Evolutionary conservation across 2,329 filamentous ascomycete genomes (phyloP).

Genomic region (Microcyclosporella mali): DNA sequence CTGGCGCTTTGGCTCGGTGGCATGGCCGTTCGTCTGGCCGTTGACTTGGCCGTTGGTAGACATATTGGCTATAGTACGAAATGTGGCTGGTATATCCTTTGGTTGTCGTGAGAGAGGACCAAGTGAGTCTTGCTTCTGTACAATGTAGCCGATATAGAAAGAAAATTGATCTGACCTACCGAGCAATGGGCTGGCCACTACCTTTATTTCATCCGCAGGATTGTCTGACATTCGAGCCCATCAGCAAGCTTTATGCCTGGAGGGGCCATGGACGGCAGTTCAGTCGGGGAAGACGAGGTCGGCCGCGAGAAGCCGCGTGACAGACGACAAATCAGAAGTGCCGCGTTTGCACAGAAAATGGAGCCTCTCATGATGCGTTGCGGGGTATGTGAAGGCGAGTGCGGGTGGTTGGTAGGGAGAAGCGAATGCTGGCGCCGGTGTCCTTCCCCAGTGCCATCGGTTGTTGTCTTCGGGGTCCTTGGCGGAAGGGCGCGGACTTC

Average conservation of each 20-base stretch:
- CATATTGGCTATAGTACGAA: too few relatives aligned
- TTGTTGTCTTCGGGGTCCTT: not conserved
- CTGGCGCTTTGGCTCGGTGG: slow-evolving; percentile 22
- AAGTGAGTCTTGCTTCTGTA: too few relatives aligned
- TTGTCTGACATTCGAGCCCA: too few relatives aligned
- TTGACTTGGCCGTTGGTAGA: too few relatives aligned
- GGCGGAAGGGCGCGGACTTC: not conserved
- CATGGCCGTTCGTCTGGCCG: too few relatives aligned
- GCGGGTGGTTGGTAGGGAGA: not conserved
- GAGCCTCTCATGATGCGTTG: not conserved
- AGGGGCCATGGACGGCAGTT: slow-evolving; percentile 6
- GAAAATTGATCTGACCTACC: not conserved
- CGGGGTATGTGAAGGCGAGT: slow-evolving; percentile 1
- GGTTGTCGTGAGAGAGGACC: too few relatives aligned
- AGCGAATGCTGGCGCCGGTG: not conserved
- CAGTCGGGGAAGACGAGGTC: slow-evolving; percentile 5
- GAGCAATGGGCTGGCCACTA: too few relatives aligned
- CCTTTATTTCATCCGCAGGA: too few relatives aligned
- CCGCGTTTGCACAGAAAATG: slow-evolving; percentile 1
- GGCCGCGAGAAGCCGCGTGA: not conserved
- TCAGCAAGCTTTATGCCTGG: not conserved
- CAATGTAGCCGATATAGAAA: too few relatives aligned
- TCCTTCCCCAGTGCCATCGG: too few relatives aligned
- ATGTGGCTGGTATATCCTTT: too few relatives aligned
- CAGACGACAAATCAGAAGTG: slow-evolving; percentile 5